Base-by-base conservation (phyloP, 805 yeast genomes). In the Candida andamanensis region DNA sequence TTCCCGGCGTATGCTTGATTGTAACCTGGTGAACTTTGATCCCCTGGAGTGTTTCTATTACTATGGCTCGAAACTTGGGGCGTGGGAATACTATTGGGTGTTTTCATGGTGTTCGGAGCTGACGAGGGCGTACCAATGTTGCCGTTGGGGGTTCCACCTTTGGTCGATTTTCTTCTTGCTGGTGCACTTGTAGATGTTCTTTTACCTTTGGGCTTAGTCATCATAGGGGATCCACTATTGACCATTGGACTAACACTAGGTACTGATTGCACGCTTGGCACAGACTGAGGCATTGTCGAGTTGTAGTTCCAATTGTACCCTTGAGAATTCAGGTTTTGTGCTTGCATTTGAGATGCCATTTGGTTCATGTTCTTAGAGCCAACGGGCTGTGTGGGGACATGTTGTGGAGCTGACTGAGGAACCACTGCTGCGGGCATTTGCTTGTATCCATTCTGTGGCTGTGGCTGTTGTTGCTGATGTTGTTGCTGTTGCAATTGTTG, bases 61-160 rank as follows among this genome's bases (percentile, higher is more conserved):
- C 68, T 60, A 15, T 61, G 60, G 4, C 53, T 37, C 4, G 56
- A 52, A 8, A 64, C 49, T 33, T 60, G 69, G 1, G 72, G 70
- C 0, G 70, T 65, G 3, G 67, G 52, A 8, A 61, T 61, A 40
- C 67, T 60, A 37, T 61, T 62, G 1, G 72, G 72, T 2, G 72
- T 65, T 35, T 63, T 65, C 44, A 64, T 60, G 15, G 67, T 51
- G 37, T 54, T 57, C 9, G 59, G 59, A 41, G 61, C 44, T 3
- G 63, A 44, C 1, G 63, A 60, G 1, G 69, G 70, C 0, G 69
- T 61, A 1, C 66, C 47, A 16, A 46, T 51, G 24, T 37, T 42
- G 8, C 36, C 47, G 3, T 57, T 56, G 5, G 52, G 55, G 5
- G 44, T 34, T 15, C 51, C 47, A 8, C 56, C 54, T 39, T 52